A percentile compares a stretch with the other conserved stretches of the same genome.
phyloP scores from a whole-genome alignment of 768 basidiomycete genomes.

The Kondoa malvinella region DNA sequence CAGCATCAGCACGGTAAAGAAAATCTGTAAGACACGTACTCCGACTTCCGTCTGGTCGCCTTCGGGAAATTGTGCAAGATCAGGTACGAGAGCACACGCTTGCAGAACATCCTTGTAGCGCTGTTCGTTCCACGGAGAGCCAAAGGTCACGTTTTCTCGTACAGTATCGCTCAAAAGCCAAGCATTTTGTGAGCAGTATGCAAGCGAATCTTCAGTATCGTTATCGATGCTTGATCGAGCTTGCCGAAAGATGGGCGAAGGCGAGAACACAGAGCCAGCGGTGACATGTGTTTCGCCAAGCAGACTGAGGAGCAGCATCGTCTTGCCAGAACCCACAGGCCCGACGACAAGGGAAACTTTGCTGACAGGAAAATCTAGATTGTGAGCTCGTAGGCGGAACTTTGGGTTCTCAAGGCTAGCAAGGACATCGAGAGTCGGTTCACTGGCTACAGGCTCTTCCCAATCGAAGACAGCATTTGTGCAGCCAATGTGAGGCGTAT shows the following conservation, averaged over 20 bases:
- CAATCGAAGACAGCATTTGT: conserved; percentile 29
- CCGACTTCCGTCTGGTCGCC: conserved; percentile 48
- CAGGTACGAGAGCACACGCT: conserved; percentile 56
- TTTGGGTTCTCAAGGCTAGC: conserved; percentile 33
- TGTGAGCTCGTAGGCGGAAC: conserved; percentile 38
- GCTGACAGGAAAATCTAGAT: conserved; percentile 48
- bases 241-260: conserved; percentile 15
- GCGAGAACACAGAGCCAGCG: conserved; percentile 19
- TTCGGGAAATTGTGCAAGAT: conserved; percentile 53
- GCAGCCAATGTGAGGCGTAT: conserved; percentile 32
- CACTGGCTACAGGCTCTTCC: conserved; percentile 14
- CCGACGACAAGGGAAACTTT: conserved; percentile 37
- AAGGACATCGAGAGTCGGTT: conserved; percentile 8
- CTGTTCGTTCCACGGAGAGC: conserved; percentile 43
- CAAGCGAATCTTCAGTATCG: conserved; percentile 46
- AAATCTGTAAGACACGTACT: conserved; percentile 18
- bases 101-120: conserved; percentile 55
- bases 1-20: conserved; percentile 3
- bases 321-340: conserved; percentile 24
- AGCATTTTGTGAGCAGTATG: conserved; percentile 48
- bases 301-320: conserved; percentile 20
- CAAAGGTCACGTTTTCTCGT: conserved; percentile 63
- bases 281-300: conserved; percentile 25
- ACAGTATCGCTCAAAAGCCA: conserved; percentile 73
- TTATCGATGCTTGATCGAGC: conserved; percentile 26